Base-by-base conservation (phyloP, 129 eudicot genomes). In the Glebionis coronaria region DNA sequence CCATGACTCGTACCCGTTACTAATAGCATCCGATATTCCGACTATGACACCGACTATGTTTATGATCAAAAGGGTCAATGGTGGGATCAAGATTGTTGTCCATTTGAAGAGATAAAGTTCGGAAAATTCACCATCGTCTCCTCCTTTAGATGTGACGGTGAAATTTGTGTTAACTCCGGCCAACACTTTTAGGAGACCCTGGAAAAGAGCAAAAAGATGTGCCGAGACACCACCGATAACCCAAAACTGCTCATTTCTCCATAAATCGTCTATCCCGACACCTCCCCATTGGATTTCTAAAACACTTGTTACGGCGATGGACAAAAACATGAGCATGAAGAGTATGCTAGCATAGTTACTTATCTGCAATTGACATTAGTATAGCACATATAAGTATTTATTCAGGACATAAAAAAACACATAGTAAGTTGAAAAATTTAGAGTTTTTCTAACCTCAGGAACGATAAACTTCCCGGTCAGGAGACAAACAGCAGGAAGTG, bases 181-280 rank as follows among this genome's bases (percentile, higher is more conserved):
- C 35, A 90, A 67, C 10, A 90, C 97, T 74, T 90, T 90, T 53
- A 85, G 88, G 12, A 90, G 97, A 83, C 94, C 96, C 70, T 89
- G 97, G 54, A 90, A 65, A 4, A 90, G 83, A 20, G 90, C 94
- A 19, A 90, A 90, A 19, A 90, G 78, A 73, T 90, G 97, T 2
- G 97, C 70, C 0, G 93, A 89, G 2, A 75, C 89, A 16, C 96
- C 96, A 69, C 96, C 96, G 9, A 89, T 89, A 3, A 89, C 96
- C 93, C 96, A 89, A 65, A 89, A 85, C 69, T 85, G 94, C 78
- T 86, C 93, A 74, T 89, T 90, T 67, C 97, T 83, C 90, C 97
- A 86, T 81, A 70, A 81, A 64, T 90, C 95, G 28, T 90, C 97
- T 2, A 90, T 82, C 45, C 79, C 84, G 6, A 90, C 97, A 38